A percentile compares a stretch with the other conserved stretches of the same genome.
Conservation (phyloP, 306 rosid species). For the Quercus mongolica region DNA sequence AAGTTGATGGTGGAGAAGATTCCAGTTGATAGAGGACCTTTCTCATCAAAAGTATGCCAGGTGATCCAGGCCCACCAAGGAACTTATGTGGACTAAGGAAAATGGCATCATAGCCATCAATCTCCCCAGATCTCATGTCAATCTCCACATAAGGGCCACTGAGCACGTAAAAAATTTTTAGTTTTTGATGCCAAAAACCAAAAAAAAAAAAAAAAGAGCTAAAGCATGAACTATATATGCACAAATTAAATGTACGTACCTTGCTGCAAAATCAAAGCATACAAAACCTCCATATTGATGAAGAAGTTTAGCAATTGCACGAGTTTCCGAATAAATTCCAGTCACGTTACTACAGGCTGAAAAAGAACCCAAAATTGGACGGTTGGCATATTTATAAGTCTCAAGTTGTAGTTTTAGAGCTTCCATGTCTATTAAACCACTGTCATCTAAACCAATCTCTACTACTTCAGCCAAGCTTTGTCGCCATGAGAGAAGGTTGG, state of each 20-base stretch:
- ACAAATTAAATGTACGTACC: conserved; percentile 32
- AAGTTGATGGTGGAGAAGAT: conserved; percentile 72
- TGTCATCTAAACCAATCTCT: conserved; percentile 61
- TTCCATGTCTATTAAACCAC: conserved; percentile 61
- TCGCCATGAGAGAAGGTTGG: conserved; percentile 86
- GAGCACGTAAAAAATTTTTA: not conserved
- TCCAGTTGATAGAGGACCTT: conserved; percentile 43
- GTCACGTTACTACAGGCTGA: conserved; percentile 90
- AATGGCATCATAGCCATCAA: conserved; percentile 66
- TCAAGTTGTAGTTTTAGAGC: conserved; percentile 47
- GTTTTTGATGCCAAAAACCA: not conserved
- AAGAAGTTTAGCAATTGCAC: conserved; percentile 64
- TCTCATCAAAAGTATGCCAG: conserved; percentile 67
- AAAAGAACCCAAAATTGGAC: conserved; percentile 84
- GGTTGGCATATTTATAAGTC: conserved; percentile 18
- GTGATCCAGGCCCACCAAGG: conserved; percentile 78
- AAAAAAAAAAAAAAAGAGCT: no score
- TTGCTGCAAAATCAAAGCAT: conserved; percentile 86
- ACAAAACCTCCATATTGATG: conserved; percentile 62
- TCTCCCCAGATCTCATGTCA: conserved; percentile 49
- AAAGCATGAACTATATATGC: not conserved
- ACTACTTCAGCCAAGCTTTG: conserved; percentile 74
- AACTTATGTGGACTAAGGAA: conserved; percentile 80
- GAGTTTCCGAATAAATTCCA: conserved; percentile 63
- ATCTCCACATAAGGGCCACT: conserved; percentile 79